Percentiles rank a stretch among this genome's conserved stretches.
phyloP scores from a whole-genome alignment of 441 rosid genomes.

The Gossypium davidsonii region DNA sequence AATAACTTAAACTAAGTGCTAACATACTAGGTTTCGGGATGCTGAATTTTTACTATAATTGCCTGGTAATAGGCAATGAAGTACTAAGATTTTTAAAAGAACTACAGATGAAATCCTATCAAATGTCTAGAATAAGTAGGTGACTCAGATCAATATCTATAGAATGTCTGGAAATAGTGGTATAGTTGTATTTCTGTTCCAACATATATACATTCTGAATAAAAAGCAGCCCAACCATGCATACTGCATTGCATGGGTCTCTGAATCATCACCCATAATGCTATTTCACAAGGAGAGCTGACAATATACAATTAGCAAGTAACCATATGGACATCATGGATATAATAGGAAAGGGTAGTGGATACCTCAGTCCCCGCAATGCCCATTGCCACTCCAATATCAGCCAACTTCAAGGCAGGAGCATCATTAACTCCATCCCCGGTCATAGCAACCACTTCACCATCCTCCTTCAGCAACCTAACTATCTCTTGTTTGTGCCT shows the following conservation, averaged over 20 bases:
- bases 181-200: not conserved
- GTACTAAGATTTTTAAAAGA: not conserved
- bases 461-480: slow-evolving; percentile 88
- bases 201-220: not conserved
- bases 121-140: not conserved
- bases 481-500: slow-evolving; percentile 97
- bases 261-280: not conserved
- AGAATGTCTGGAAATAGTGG: not conserved
- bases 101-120: not conserved
- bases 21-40: not conserved
- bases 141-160: not conserved
- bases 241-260: not conserved
- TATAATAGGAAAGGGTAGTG: not conserved
- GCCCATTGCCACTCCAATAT: slow-evolving; percentile 92
- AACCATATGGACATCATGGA: not conserved
- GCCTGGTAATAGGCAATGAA: not conserved
- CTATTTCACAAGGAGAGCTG: not conserved
- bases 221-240: not conserved
- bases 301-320: not conserved
- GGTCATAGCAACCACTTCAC: slow-evolving; percentile 98
- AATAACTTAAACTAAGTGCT: not conserved
- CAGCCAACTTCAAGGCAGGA: slow-evolving; percentile 89
- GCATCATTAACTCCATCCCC: slow-evolving; percentile 97
- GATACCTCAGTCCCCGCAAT: slow-evolving; percentile 84
- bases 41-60: not conserved